A percentile compares a stretch with the other conserved stretches of the same genome.
These are phyloP conservation scores for Obba rivulosa DNA, from an alignment of 768 basidiomycete genomes.

Conservation along the genomic window DNA sequence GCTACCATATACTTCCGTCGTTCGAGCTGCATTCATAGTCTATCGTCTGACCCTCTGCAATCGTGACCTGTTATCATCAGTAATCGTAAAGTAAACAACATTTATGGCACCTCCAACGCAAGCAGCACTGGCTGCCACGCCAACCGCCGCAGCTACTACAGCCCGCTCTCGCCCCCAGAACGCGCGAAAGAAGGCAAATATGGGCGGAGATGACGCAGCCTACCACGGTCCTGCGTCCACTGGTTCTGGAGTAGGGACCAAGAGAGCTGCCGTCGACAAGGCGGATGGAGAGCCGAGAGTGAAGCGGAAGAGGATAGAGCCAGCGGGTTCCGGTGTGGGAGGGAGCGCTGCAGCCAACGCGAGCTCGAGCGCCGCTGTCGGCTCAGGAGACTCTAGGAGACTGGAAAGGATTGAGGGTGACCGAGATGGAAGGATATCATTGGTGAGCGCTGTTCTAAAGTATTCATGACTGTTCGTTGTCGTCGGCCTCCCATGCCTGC, in stretches of 20 bases:
- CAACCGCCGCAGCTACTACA: neutral
- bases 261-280: conserved; percentile 63
- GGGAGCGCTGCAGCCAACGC: conserved; percentile 15
- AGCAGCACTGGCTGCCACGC: neutral
- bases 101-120: neutral
- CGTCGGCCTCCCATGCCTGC: neutral
- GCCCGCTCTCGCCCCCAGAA: conserved; percentile 4
- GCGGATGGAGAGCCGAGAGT: conserved; percentile 68
- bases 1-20: no score
- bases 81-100: no score
- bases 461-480: neutral
- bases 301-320: conserved; percentile 69
- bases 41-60: no score
- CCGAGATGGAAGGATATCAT: conserved; percentile 13
- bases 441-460: conserved; percentile 14
- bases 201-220: conserved; percentile 59
- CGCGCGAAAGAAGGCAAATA: conserved; percentile 27
- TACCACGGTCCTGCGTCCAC: conserved; percentile 35
- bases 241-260: conserved; percentile 32
- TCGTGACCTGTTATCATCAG: no score
- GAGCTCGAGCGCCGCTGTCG: conserved; percentile 10
- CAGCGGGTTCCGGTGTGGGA: conserved; percentile 21
- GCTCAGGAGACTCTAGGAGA: conserved; percentile 7
- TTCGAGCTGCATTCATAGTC: no score
- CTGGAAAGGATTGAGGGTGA: conserved; percentile 8